phyloP scores from a whole-genome alignment of 208 protist genomes.

The Phytomonas francai region DNA sequence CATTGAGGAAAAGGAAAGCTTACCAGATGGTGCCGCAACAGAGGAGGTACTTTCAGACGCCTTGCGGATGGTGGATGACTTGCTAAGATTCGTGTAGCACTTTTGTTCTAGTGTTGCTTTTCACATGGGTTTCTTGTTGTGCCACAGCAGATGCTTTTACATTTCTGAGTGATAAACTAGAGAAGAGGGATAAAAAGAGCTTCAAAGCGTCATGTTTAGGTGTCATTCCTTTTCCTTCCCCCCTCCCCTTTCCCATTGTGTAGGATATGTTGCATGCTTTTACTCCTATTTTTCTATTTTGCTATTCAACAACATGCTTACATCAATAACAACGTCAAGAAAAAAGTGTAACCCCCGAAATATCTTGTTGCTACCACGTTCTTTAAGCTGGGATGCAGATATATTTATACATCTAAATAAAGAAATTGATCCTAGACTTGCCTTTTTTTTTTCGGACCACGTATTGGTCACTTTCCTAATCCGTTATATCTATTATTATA shows the following conservation, averaged over 20 bases:
- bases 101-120: constrained; percentile 6
- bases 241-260: not conserved
- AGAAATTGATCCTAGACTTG: not conserved
- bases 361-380: not conserved
- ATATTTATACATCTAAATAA: not conserved
- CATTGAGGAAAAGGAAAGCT: constrained; percentile 14
- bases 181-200: not conserved
- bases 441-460: not conserved
- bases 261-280: not conserved
- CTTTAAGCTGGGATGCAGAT: not conserved
- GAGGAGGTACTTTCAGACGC: constrained; percentile 52
- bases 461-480: constrained; percentile 6
- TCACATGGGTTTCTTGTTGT: constrained; percentile 1
- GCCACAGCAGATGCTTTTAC: not conserved
- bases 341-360: not conserved
- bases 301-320: not conserved
- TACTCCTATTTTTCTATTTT: constrained; percentile 8
- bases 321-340: not conserved
- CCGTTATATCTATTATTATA: constrained; percentile 6
- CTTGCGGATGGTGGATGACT: constrained; percentile 62
- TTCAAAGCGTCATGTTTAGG: not conserved
- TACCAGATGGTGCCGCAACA: constrained; percentile 16
- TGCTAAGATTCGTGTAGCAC: constrained; percentile 23
- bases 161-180: not conserved
- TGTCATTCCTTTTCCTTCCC: not conserved